Evolutionary conservation across 441 rosid species (phyloP), one percentile per base, ranked within the genome.

Genomic region (Cnidoscolus chayamansa): DNA sequence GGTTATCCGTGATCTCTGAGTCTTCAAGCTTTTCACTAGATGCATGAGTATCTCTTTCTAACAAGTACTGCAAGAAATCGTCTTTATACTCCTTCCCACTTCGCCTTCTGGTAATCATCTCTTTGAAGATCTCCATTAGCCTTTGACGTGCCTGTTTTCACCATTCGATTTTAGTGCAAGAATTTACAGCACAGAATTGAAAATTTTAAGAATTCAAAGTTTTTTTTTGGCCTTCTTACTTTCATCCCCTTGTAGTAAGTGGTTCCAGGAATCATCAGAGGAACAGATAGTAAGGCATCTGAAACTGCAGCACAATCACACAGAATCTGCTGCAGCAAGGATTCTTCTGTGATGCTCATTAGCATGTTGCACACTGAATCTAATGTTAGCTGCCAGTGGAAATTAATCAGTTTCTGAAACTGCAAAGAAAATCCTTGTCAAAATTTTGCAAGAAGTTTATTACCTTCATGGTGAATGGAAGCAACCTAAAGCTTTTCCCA

Each of bases 401-500:
- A 0, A 35, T 12, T 35, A 67, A 32, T 67, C 30, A 49, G 9
- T 25, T 49, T 25, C 16, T 31, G 47, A 59, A 31, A 40, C 45
- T 40, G 7, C 6, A 40, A 40, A 40, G 45, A 40, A 40, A 40
- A 40, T 40, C 45, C 45, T 4, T 40, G 45, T 5, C 7, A 40
- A 40, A 40, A 3, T 4, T 3, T 3, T 40, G 45, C 45, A 40
- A 40, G 45, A 12, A 37, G 10, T 20, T 25, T 7, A 35, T 43
- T 71, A 85, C 91, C 91, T 81, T 86, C 88, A 83, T 80, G 72
- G 82, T 68, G 76, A 86, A 87, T 51, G 84, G 85, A 66, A 84
- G 84, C 43, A 87, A 76, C 17, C n/a, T 10, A 71, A 86, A 86
- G 76, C 81, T 79, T 74, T 83, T 74, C 63, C 87, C 88, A 35